Evolutionary conservation across 768 basidiomycete genomes (phyloP).

Genomic region (Pleurotus pulmonarius): DNA sequence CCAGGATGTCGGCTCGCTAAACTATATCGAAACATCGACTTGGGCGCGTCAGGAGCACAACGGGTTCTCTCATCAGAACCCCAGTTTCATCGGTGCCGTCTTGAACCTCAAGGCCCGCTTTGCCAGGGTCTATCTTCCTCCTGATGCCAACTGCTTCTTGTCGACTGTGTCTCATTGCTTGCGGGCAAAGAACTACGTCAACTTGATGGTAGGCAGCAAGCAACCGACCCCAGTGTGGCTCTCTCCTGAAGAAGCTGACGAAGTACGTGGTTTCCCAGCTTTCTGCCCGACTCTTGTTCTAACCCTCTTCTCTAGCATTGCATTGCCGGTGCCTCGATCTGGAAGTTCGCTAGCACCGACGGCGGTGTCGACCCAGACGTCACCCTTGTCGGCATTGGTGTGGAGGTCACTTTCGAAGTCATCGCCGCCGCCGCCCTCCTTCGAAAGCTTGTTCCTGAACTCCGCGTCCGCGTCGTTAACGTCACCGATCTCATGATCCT

Average conservation of each 20-base stretch:
- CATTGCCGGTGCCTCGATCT: constrained; percentile 81
- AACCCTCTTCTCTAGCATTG: constrained; percentile 53
- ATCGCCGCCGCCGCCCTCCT: constrained; percentile 82
- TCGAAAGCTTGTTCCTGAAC: constrained; percentile 59
- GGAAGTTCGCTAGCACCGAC: constrained; percentile 79
- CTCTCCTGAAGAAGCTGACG: constrained; percentile 69
- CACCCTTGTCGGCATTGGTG: constrained; percentile 83
- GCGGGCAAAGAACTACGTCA: constrained; percentile 80
- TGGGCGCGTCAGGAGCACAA: constrained; percentile 87
- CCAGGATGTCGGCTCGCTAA: constrained; percentile 64
- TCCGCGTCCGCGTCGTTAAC: constrained; percentile 85
- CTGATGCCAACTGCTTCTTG: constrained; percentile 87
- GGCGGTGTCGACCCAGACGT: constrained; percentile 71
- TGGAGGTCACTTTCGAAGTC: constrained; percentile 86
- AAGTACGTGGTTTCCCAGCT: constrained; percentile 29
- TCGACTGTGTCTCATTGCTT: constrained; percentile 83
- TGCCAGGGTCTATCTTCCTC: constrained; percentile 79
- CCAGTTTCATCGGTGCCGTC: constrained; percentile 82
- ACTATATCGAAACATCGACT: constrained; percentile 87
- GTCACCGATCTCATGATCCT: constrained; percentile 90
- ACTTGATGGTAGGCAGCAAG: constrained; percentile 88
- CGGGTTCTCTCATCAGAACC: constrained; percentile 84
- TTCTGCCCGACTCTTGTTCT: constrained; percentile 6
- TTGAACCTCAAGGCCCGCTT: constrained; percentile 69
- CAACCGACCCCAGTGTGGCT: constrained; percentile 80